phyloP scores from a whole-genome alignment of 2,329 filamentous ascomycete species.

The Tolypocladium sp. region DNA sequence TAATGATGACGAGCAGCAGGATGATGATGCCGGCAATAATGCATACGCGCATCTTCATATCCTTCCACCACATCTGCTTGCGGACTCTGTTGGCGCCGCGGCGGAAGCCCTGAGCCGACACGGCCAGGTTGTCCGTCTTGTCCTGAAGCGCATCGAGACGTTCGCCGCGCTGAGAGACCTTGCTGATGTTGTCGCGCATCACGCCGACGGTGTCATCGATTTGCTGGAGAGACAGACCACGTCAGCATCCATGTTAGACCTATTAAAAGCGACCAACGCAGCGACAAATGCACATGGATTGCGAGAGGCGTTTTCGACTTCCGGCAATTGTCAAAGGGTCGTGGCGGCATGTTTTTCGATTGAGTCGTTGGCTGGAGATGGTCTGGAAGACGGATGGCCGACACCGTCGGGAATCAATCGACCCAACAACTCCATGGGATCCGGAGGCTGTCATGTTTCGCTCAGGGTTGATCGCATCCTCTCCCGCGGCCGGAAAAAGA shows the following conservation, averaged over 20 bases:
- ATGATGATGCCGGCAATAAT: conserved; percentile 85
- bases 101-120: conserved; percentile 90
- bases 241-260: conserved; percentile 1
- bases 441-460: not conserved
- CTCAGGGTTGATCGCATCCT: not conserved
- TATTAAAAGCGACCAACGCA: not conserved
- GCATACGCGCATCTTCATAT: conserved; percentile 99
- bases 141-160: conserved; percentile 81
- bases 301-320: not conserved
- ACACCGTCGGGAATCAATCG: not conserved
- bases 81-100: conserved; percentile 92
- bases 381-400: not conserved
- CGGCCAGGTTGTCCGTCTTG: conserved; percentile 89
- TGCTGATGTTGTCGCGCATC: conserved; percentile 97
- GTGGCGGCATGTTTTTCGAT: no score
- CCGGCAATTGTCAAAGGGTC: not conserved
- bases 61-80: conserved; percentile 99
- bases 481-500: no score
- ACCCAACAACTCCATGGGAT: not conserved
- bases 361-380: not conserved
- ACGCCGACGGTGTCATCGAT: conserved; percentile 92
- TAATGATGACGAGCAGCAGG: conserved; percentile 86
- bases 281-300: not conserved
- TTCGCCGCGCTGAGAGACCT: conserved; percentile 87
- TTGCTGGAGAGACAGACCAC: conserved; percentile 53